Evolutionary conservation across 371 early-diverging fungal species (phyloP).

Genomic region (Mucor indicus): DNA sequence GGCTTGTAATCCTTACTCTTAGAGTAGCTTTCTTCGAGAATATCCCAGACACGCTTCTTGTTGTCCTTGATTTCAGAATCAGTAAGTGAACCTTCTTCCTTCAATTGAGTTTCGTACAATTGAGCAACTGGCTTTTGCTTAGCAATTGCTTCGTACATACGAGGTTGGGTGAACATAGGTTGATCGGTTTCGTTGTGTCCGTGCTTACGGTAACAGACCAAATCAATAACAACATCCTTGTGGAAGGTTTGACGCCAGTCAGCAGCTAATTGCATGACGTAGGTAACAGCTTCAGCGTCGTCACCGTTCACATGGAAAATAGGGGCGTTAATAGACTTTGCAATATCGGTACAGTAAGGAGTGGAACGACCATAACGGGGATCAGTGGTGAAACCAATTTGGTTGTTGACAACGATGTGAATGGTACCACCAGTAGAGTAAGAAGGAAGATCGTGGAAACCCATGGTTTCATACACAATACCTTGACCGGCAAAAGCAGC

Average conservation of each 20-base stretch:
- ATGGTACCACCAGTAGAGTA: constrained; percentile 96
- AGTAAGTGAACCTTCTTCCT: constrained; percentile 83
- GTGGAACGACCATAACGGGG: constrained; percentile 94
- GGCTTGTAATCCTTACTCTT: constrained; percentile 88
- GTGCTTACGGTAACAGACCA: constrained; percentile 94
- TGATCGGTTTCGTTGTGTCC: constrained; percentile 99
- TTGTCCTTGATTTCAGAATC: constrained; percentile 76
- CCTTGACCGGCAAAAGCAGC: constrained; percentile 98
- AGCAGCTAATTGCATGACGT: constrained; percentile 88
- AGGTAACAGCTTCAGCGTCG: constrained; percentile 94
- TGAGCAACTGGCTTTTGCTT: constrained; percentile 81
- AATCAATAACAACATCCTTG: constrained; percentile 93
- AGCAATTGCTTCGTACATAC: constrained; percentile 91
- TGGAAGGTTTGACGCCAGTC: constrained; percentile 95
- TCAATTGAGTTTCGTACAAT: constrained; percentile 78
- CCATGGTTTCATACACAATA: constrained; percentile 95
- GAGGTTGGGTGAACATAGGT: constrained; percentile 96
- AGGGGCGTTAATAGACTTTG: constrained; percentile 93
- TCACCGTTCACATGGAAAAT: constrained; percentile 98
- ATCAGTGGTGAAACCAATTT: constrained; percentile 98
- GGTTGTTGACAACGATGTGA: constrained; percentile 98
- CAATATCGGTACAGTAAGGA: constrained; percentile 96
- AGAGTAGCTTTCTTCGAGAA: constrained; percentile 87
- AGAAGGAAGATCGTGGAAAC: constrained; percentile 89
- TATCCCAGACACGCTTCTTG: constrained; percentile 86